Base-by-base conservation (phyloP, 2,329 filamentous ascomycete species). In the Uncinocarpus reesii region DNA sequence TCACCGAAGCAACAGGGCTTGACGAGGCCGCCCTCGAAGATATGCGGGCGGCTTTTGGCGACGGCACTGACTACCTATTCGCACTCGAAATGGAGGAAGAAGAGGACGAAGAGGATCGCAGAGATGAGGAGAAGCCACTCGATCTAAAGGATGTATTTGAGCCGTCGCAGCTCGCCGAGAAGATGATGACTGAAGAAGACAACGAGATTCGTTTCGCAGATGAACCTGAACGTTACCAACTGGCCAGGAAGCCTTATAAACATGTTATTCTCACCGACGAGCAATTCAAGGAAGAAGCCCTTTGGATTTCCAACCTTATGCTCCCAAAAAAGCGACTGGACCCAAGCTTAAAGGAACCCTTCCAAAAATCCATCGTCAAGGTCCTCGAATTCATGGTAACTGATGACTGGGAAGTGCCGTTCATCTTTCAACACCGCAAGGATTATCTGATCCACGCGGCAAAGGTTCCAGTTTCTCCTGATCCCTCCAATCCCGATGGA, bases 91-190 rank as follows among this genome's bases (percentile, higher is more conserved):
- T 90, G 60, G 89, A 96, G 65, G 85, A 92, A 38, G 83, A 88
- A 42, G 83, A 88, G 42, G 84, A 89, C 55, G 76, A 80, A 49
- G 86, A 93, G 55, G 81, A 86, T 41, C 80, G 84, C 49, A 76
- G 84, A 55, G 78, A 81, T 51, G 84, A 86, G 53, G 86, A 93
- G 56, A 85, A 89, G 59, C 82, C 83, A 37, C 79, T 96, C 35
- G 87, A 95, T 66, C 78, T 98, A 53, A 95, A 96, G 70, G 90
- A 98, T 63, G 90, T 98, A 43, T 98, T 98, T 60, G 92, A 98
- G 67, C 92, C 92, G 0, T 94, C 89, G 2, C 88, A 98, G 64
- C 77, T 98, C 32, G 82, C 84, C 49, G 92, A 98, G 68, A 90
- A 87, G 68, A 84, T 96, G 65, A 78, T 98, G 57, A 98, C 92